phyloP scores from a whole-genome alignment of 106 monocot genomes.

The Ottelia alismoides region DNA sequence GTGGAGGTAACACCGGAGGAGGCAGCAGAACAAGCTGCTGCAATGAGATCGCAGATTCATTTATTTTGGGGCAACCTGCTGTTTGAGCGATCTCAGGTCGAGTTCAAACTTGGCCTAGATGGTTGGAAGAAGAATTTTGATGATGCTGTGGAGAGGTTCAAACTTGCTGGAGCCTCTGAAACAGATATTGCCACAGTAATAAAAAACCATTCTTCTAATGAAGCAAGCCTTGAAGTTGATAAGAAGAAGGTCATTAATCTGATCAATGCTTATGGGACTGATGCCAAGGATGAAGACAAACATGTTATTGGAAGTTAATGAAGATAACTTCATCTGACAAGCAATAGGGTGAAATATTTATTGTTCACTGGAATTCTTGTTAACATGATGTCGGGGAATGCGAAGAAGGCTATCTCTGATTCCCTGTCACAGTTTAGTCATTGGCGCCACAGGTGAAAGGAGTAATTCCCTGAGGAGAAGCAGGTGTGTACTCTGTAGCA shows the following conservation, averaged over 20 bases:
- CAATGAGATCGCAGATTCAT: conserved; percentile 97
- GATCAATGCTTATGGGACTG: conserved; percentile 7
- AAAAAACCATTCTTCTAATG: conserved; percentile 85
- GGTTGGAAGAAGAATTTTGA: conserved; percentile 90
- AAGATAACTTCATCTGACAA: no score
- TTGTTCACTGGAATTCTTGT: no score
- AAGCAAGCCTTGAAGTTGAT: conserved; percentile 10
- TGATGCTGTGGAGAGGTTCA: conserved; percentile 78
- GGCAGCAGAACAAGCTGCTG: conserved; percentile 65
- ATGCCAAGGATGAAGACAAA: conserved; percentile 32
- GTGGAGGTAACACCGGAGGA: conserved; percentile 51
- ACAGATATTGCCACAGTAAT: conserved; percentile 60
- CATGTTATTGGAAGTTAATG: conserved; percentile 12
- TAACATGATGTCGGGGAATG: no score
- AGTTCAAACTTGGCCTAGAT: conserved; percentile 56
- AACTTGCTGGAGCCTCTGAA: conserved; percentile 91
- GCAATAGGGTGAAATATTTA: no score
- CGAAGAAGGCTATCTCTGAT: no score
- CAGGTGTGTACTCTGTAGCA: no score
- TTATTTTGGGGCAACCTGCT: conserved; percentile 98
- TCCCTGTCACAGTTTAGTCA: no score
- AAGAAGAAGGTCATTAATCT: conserved; percentile 33
- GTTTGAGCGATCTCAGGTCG: conserved; percentile 93
- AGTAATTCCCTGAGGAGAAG: no score
- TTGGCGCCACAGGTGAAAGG: no score